Conservation (phyloP, 2,329 filamentous ascomycete genomes). For the Pseudogymnoascus sp. region DNA sequence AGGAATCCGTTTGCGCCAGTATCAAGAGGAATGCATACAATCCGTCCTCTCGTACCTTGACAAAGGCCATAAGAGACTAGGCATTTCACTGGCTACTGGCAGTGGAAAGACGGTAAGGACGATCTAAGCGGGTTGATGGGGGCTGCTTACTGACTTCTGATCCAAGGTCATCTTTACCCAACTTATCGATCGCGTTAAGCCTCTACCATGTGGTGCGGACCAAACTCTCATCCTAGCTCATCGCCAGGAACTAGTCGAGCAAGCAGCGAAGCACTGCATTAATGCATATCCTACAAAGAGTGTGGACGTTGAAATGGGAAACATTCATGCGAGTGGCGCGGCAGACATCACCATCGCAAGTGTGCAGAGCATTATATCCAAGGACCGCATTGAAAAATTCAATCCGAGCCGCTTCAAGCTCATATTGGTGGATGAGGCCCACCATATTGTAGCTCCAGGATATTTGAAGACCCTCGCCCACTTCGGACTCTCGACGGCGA, state of each 20-base stretch:
- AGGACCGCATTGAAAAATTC: conserved; percentile 72
- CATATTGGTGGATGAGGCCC: conserved; percentile 88
- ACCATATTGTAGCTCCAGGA: conserved; percentile 82
- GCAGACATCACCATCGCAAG: conserved; percentile 95
- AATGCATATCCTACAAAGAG: conserved; percentile 69
- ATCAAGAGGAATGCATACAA: conserved; percentile 87
- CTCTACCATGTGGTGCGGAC: conserved; percentile 47
- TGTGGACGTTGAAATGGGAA: conserved; percentile 90
- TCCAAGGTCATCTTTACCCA: conserved; percentile 86
- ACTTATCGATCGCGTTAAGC: conserved; percentile 68
- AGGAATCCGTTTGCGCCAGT: conserved; percentile 60
- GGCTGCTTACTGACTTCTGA: not conserved
- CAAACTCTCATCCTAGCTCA: conserved; percentile 90
- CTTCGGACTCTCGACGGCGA: conserved; percentile 58
- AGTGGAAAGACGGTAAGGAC: conserved; percentile 71
- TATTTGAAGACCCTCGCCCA: conserved; percentile 72
- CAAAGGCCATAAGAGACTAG: conserved; percentile 67
- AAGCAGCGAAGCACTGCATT: conserved; percentile 78
- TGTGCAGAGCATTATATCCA: conserved; percentile 72
- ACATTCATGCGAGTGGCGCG: conserved; percentile 61
- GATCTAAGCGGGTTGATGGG: not conserved
- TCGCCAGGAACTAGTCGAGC: conserved; percentile 85
- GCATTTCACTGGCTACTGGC: conserved; percentile 79
- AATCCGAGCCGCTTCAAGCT: conserved; percentile 76
- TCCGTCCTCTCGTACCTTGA: conserved; percentile 63